Conservation (phyloP, 176 grass and related monocot species). For the Rhynchospora tenuis region DNA sequence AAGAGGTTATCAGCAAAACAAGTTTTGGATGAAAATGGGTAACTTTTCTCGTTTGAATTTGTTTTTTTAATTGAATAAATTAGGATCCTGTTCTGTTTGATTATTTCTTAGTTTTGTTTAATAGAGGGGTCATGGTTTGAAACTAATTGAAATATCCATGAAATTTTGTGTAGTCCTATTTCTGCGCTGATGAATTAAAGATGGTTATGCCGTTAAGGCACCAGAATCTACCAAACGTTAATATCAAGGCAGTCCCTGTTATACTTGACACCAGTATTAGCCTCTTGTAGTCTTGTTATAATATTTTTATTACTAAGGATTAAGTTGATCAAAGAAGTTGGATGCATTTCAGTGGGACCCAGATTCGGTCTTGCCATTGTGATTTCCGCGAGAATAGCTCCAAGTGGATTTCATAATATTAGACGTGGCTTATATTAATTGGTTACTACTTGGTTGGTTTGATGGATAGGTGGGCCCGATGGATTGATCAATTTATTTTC, state of each 20-base stretch:
- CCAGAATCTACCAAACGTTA: slow-evolving; percentile 5
- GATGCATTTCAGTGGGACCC: not conserved
- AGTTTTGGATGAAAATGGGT: slow-evolving; percentile 5
- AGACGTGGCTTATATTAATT: not conserved
- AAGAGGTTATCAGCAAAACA: slow-evolving; percentile 37
- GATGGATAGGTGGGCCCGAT: not conserved
- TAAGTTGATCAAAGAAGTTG: not conserved
- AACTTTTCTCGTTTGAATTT: not conserved
- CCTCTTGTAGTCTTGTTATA: no score
- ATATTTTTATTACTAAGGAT: not conserved
- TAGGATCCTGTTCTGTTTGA: slow-evolving; percentile 10
- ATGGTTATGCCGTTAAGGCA: not conserved
- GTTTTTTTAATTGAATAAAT: not conserved
- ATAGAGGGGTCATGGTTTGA: not conserved
- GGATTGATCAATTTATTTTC: not conserved
- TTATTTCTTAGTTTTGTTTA: not conserved
- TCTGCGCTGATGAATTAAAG: slow-evolving; percentile 1
- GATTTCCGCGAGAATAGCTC: not conserved
- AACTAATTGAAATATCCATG: not conserved
- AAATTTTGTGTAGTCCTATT: not conserved
- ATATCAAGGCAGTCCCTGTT: not conserved
- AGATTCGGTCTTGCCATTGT: not conserved
- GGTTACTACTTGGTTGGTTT: not conserved
- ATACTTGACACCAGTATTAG: not conserved
- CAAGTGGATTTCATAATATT: not conserved